phyloP scores from a whole-genome alignment of 352 stramenopile species.

The Pythium chondricola region DNA sequence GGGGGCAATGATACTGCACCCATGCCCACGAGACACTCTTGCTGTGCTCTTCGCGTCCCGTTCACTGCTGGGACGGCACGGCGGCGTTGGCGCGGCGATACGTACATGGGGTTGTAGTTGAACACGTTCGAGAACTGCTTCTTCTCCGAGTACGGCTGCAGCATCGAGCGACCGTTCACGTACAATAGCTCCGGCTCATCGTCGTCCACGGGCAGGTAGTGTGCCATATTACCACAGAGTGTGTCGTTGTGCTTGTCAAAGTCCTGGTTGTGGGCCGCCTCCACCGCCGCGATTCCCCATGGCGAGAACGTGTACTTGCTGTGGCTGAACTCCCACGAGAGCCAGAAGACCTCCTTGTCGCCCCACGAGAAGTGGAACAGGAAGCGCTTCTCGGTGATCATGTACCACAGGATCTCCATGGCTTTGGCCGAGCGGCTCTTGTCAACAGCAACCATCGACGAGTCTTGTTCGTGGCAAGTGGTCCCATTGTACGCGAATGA shows the following conservation, averaged over 20 bases:
- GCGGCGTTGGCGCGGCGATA: slow-evolving; percentile 27
- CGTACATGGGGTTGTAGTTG: slow-evolving; percentile 42
- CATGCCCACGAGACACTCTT: slow-evolving; percentile 13
- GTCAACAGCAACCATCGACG: slow-evolving; percentile 64
- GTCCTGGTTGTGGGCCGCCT: slow-evolving; percentile 41
- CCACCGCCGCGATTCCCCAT: slow-evolving; percentile 48
- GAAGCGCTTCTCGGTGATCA: slow-evolving; percentile 64
- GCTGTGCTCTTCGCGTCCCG: slow-evolving; percentile 6
- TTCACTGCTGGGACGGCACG: slow-evolving; percentile 4
- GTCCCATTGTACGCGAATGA: slow-evolving; percentile 36
- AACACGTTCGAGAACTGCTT: slow-evolving; percentile 32
- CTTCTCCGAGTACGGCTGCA: slow-evolving; percentile 31
- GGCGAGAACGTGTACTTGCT: slow-evolving; percentile 57
- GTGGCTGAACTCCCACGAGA: slow-evolving; percentile 57
- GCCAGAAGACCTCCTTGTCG: slow-evolving; percentile 73
- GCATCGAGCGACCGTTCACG: slow-evolving; percentile 46
- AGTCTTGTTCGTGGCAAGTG: slow-evolving; percentile 65
- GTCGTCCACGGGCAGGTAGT: slow-evolving; percentile 39
- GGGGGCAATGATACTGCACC: slow-evolving; percentile 5
- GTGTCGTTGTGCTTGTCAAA: slow-evolving; percentile 47
- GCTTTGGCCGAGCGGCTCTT: slow-evolving; percentile 39
- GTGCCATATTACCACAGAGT: slow-evolving; percentile 58
- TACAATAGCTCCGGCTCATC: slow-evolving; percentile 36
- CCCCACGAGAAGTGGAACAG: slow-evolving; percentile 57
- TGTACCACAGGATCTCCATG: slow-evolving; percentile 56